Base-by-base conservation (phyloP, 495 filamentous ascomycete species). In the Penicillium egyptiacum region DNA sequence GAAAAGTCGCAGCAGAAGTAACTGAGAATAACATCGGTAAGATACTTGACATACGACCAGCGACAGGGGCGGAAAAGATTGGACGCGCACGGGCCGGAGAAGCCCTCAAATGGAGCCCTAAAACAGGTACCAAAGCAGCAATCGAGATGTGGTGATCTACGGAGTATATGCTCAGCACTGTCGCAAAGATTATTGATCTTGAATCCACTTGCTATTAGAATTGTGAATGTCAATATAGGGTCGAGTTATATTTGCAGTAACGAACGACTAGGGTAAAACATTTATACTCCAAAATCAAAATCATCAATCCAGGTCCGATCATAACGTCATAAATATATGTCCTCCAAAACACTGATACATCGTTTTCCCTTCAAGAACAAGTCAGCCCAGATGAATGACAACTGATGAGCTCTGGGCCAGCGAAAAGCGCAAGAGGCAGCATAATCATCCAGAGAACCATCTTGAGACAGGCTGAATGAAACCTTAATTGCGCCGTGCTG, bases 311-410 rank as follows among this genome's bases (percentile, higher is more conserved):
- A 55, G 55, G 31, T 54, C 56, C 55, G 58, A 63, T 75, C 68
- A 64, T 69, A 71, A 71, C 61, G 59, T 75, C 73, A 65, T 74
- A 60, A 74, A 60, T 40, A 65, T 70, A 68, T 59, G 62, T 62
- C 46, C 60, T 50, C 52, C 57, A 60, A 53, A 50, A 48, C 51
- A 44, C 56, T 53, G 61, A 62, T 62, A 62, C 63, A 66, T 61
- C 45, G 33, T 56, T 58, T 43, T 61, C 35, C 46, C 50, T 50
- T 26, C 55, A 43, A 37, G 30, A 22, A 53, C 31, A 43, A 30
- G 28, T 31, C 55, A 20, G 26, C 30, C 33, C 35, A 41, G 44
- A 17, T 37, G 19, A 30, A 25, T 37, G 14, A 22, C 9, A 33
- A 33, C 19, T 39, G 42, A 26, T 8, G 4, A 25, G 16, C 4